Percentiles rank a stretch among this genome's conserved stretches.
Evolutionary conservation across 2,329 filamentous ascomycete genomes (phyloP).

Genomic region (Monosporascus sp.): DNA sequence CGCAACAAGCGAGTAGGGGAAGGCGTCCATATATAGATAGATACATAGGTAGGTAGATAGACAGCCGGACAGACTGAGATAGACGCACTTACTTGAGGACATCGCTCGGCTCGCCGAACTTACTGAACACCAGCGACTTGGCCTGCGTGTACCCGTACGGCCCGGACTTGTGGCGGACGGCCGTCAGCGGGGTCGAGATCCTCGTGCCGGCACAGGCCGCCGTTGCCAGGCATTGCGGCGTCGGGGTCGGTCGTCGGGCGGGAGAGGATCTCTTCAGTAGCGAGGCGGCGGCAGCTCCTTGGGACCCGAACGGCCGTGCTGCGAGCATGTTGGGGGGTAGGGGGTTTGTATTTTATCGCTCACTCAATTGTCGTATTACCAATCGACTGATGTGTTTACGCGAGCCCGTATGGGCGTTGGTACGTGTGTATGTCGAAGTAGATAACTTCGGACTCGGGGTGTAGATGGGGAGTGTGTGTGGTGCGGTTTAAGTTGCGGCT

Average conservation of each 20-base stretch:
- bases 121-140: conserved; percentile 72
- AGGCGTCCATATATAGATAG: no score
- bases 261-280: background rate
- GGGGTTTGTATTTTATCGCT: background rate
- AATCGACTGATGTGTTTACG: background rate
- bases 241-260: background rate
- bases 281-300: background rate
- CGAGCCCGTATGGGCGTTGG: no score
- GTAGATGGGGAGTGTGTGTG: no score
- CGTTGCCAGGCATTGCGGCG: background rate
- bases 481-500: no score
- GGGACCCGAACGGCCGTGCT: background rate
- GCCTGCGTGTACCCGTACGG: conserved; percentile 80
- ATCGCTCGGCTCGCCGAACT: conserved; percentile 70
- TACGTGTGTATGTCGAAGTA: no score
- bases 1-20: no score
- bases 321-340: background rate
- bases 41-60: no score
- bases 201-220: background rate
- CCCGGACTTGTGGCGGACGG: conserved; percentile 48
- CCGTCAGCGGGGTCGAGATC: conserved; percentile 13
- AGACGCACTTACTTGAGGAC: conserved; percentile 59
- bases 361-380: background rate
- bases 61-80: no score
- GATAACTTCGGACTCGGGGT: no score